These are phyloP conservation scores for Carpinus fangiana DNA, from an alignment of 306 rosid genomes.

Conservation along the genomic window DNA sequence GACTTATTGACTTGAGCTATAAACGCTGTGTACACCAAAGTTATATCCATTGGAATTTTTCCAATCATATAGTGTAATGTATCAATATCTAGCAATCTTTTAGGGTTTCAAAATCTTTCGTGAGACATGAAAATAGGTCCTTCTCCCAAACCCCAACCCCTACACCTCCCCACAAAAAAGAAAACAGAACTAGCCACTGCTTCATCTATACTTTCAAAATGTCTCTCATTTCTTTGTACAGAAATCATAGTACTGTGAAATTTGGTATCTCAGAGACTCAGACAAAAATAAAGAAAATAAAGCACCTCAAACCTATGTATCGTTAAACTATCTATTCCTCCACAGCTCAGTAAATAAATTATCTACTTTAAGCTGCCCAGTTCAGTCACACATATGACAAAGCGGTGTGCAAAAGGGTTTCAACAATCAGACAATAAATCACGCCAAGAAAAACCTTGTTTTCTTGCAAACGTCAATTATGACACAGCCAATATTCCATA, in stretches of 20 bases:
- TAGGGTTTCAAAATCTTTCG: not conserved
- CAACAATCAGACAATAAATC: not conserved
- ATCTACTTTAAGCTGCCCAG: not conserved
- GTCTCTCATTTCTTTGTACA: not conserved
- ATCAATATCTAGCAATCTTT: not conserved
- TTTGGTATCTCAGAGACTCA: not conserved
- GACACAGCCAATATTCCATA: not conserved
- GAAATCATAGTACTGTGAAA: not conserved
- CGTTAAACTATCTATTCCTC: not conserved
- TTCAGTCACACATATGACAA: not conserved
- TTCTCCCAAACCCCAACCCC: not conserved
- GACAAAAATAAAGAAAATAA: not conserved
- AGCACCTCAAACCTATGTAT: not conserved
- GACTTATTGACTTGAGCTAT: not conserved
- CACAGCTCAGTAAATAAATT: not conserved
- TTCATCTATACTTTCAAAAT: not conserved
- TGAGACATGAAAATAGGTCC: not conserved
- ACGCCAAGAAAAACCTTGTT: constrained; percentile 2
- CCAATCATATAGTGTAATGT: not conserved
- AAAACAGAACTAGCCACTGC: not conserved
- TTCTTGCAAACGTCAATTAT: not conserved
- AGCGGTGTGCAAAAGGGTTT: not conserved
- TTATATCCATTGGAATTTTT: not conserved
- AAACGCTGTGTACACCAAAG: too few relatives aligned
- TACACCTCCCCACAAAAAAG: not conserved